These are phyloP conservation scores for Penicillium antarcticum DNA, from an alignment of 495 filamentous ascomycete genomes.

Conservation along the genomic window DNA sequence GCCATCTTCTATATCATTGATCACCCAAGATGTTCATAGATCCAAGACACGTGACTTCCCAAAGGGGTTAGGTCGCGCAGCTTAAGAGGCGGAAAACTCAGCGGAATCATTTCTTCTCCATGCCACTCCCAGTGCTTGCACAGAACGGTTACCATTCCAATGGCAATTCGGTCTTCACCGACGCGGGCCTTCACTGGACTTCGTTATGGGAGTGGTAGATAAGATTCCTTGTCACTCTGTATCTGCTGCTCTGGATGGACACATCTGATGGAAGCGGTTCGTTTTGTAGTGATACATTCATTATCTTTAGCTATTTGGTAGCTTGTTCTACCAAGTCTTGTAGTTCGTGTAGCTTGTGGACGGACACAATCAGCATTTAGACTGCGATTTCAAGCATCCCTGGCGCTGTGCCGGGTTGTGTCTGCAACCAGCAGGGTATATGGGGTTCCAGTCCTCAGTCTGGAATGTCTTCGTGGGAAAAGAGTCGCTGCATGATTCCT, in stretches of 20 bases:
- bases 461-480: background rate
- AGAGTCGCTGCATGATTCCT: background rate
- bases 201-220: constrained; percentile 65
- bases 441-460: background rate
- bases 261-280: constrained; percentile 80
- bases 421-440: constrained; percentile 1
- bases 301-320: constrained; percentile 12
- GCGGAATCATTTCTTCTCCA: constrained; percentile 31
- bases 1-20: constrained; percentile 17
- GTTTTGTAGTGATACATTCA: constrained; percentile 58
- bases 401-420: background rate
- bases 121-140: constrained; percentile 46
- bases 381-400: too few relatives aligned
- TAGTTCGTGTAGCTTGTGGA: background rate
- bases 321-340: background rate
- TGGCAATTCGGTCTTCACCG: constrained; percentile 41
- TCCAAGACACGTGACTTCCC: background rate
- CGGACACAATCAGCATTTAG: too few relatives aligned
- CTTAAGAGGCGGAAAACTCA: constrained; percentile 19
- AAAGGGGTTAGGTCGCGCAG: constrained; percentile 5
- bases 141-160: constrained; percentile 51
- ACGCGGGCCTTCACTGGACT: constrained; percentile 70
- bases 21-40: background rate
- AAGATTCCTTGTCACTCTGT: constrained; percentile 68
- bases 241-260: constrained; percentile 88